phyloP scores from a whole-genome alignment of 371 early-diverging fungal species.

The Globomyces sp. region DNA sequence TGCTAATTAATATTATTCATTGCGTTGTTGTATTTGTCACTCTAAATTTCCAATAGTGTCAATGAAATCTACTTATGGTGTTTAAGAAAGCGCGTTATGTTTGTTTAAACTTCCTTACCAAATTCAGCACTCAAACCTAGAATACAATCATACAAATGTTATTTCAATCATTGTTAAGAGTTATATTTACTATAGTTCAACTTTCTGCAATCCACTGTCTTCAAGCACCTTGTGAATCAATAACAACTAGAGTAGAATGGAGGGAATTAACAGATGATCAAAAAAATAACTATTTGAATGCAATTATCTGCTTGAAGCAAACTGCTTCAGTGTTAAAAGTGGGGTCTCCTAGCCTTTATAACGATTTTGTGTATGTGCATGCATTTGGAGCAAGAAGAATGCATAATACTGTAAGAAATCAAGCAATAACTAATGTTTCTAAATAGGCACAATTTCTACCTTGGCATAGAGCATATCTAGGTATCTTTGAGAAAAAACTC shows the following conservation, averaged over 20 bases:
- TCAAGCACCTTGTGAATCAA: too few species aligned
- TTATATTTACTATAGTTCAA: too few species aligned
- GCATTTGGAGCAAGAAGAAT: not conserved
- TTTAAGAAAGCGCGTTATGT: too few species aligned
- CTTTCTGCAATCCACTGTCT: too few species aligned
- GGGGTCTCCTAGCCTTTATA: not conserved
- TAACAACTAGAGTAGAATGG: not conserved
- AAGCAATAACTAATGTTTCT: not conserved
- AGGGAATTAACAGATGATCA: constrained; percentile 3
- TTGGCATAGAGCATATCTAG: constrained; percentile 1
- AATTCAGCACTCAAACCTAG: too few species aligned
- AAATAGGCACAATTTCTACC: constrained; percentile 2
- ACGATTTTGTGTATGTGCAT: constrained; percentile 7
- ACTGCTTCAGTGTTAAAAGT: constrained; percentile 1
- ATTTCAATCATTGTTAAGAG: too few species aligned
- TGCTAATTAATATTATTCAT: too few species aligned
- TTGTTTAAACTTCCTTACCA: too few species aligned
- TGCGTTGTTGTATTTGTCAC: too few species aligned
- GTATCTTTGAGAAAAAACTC: not conserved
- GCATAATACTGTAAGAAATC: constrained; percentile 2
- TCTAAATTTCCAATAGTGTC: too few species aligned
- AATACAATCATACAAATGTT: too few species aligned
- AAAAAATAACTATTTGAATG: constrained; percentile 1
- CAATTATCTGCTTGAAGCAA: not conserved
- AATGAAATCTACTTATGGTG: too few species aligned